Percentiles rank a stretch among this genome's conserved stretches.
Evolutionary conservation across 805 yeast genomes (phyloP).

Genomic region (Yamadazyma olivae): DNA sequence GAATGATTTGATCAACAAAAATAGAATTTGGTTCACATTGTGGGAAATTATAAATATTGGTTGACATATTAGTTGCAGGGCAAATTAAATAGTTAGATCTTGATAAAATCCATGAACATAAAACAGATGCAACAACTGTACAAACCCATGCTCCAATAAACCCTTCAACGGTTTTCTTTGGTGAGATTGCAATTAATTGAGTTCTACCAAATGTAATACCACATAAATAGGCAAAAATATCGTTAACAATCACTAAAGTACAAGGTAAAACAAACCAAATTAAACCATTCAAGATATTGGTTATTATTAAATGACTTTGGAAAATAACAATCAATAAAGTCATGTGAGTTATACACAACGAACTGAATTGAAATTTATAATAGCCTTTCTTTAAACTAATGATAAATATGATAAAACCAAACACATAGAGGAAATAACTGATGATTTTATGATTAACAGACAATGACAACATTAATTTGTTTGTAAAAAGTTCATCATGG

Average conservation of each 20-base stretch:
- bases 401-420: constrained; percentile 89
- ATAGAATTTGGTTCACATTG: constrained; percentile 85
- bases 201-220: constrained; percentile 96
- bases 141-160: constrained; percentile 97
- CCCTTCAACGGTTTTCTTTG: constrained; percentile 97
- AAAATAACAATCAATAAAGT: constrained; percentile 83
- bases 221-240: constrained; percentile 93
- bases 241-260: constrained; percentile 88
- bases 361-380: constrained; percentile 89
- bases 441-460: constrained; percentile 80
- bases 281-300: constrained; percentile 83
- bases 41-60: constrained; percentile 58
- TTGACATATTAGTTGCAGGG: constrained; percentile 70
- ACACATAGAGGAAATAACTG: constrained; percentile 76
- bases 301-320: constrained; percentile 91
- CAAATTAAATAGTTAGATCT: constrained; percentile 78
- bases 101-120: constrained; percentile 62
- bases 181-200: constrained; percentile 88
- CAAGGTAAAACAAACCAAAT: constrained; percentile 95
- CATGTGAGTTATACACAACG: constrained; percentile 92
- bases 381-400: constrained; percentile 85
- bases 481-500: constrained; percentile 48
- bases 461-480: constrained; percentile 52
- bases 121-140: constrained; percentile 71
- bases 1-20: constrained; percentile 76